Base-by-base conservation (phyloP, 2,329 filamentous ascomycete species). In the Rhinocladiella mackenziei region DNA sequence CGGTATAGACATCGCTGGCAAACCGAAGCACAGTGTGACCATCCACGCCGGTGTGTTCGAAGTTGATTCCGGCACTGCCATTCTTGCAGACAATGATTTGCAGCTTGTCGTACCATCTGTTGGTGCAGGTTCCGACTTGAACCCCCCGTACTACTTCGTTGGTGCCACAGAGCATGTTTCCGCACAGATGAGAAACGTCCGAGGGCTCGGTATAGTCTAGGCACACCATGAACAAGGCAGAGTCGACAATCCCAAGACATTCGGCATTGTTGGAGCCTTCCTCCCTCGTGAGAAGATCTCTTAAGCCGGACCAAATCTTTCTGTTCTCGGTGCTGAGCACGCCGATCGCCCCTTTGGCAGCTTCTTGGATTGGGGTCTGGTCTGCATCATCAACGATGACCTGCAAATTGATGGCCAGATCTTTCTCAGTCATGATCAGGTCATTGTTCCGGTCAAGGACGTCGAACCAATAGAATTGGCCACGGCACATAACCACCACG, bases 71-170 rank as follows among this genome's bases (percentile, higher is more conserved):
- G 0, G 92, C 92, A 61, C 88, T 95, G 45, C 92, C 92, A 66
- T 97, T 98, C 70, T 95, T 94, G 75, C 92, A 97, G 38, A 98
- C 92, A 42, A 98, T 97, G 51, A 98, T 96, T 63, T 98, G 92
- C 35, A 98, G 75, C 71, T 98, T 98, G 69, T 98, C 92, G 61
- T 98, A 98, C 92, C 92, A 98, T 50, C 92, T 77, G 66, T 98
- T 98, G 10, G 91, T 96, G 68, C 92, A 98, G 2, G 92, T 97
- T 20, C 92, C 92, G 32, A 96, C 89, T 67, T 98, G 92, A 2
- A 98, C 86, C 3, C 92, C 92, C 61, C 84, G 86, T 59, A 94
- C 86, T 9, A 97, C 83, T 60, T 92, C 83, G 57, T 84, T 95
- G 0, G 89, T 94, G 32, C 92, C 92, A 60, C 92, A 97, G 9